Evolutionary conservation across 2,329 filamentous ascomycete genomes (phyloP).

Genomic region (Clonostachys solani): DNA sequence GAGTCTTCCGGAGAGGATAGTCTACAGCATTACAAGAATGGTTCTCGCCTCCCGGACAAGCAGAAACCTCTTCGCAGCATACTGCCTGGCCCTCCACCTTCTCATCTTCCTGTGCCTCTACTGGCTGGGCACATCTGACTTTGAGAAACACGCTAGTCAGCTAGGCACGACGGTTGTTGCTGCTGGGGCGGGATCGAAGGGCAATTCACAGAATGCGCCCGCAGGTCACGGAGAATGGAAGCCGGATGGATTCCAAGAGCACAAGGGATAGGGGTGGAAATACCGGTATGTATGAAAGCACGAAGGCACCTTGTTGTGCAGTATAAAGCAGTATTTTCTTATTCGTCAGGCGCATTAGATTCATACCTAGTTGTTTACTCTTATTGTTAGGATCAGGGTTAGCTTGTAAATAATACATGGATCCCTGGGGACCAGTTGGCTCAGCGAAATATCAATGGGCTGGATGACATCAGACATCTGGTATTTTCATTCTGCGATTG

Average conservation of each 20-base stretch:
- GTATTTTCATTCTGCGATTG: too few species aligned
- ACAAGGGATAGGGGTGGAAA: slow-evolving; percentile 3
- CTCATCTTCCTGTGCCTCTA: slow-evolving; percentile 85
- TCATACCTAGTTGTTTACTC: too few species aligned
- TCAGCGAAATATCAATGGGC: too few species aligned
- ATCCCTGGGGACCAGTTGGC: too few species aligned
- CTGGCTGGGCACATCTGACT: slow-evolving; percentile 69
- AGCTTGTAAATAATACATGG: too few species aligned
- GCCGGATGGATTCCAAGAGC: slow-evolving; percentile 53
- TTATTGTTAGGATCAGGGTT: too few species aligned
- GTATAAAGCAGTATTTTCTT: too few species aligned
- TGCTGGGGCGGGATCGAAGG: slow-evolving; percentile 24
- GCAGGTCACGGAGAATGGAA: slow-evolving; percentile 54
- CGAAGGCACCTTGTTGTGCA: too few species aligned
- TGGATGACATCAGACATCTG: too few species aligned
- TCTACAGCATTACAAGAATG: slow-evolving; percentile 88
- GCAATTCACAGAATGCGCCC: slow-evolving; percentile 10
- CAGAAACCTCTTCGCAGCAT: slow-evolving; percentile 88
- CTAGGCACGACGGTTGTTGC: slow-evolving; percentile 45
- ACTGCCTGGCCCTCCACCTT: slow-evolving; percentile 84
- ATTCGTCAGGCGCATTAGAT: too few species aligned
- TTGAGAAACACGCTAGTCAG: slow-evolving; percentile 55
- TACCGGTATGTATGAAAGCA: too few species aligned
- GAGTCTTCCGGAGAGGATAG: slow-evolving; percentile 83
- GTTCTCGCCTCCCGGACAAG: slow-evolving; percentile 87